Evolutionary conservation across 225 moss, liverwort and hornwort species (phyloP).

Genomic region (Sphagnum tenellum): DNA sequence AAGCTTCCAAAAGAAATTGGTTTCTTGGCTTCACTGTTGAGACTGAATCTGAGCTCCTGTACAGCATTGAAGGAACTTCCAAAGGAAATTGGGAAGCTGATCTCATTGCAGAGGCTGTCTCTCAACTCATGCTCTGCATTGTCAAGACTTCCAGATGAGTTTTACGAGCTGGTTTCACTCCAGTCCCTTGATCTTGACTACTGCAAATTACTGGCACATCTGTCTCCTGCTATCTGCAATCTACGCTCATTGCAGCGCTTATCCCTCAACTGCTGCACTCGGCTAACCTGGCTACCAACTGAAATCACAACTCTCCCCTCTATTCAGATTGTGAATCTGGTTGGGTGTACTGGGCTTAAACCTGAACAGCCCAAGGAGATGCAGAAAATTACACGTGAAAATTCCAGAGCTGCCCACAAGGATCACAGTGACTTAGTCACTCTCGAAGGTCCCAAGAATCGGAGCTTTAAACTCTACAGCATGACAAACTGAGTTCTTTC

Average conservation of each 20-base stretch:
- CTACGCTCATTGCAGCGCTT: slow-evolving; percentile 57
- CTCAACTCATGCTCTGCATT: slow-evolving; percentile 73
- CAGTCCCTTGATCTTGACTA: slow-evolving; percentile 81
- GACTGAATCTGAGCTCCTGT: slow-evolving; percentile 73
- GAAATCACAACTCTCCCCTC: slow-evolving; percentile 75
- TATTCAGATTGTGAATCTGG: slow-evolving; percentile 75
- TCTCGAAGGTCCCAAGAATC: slow-evolving; percentile 63
- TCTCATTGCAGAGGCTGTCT: slow-evolving; percentile 61
- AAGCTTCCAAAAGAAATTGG: slow-evolving; percentile 68
- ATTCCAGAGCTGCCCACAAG: slow-evolving; percentile 67
- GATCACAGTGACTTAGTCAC: slow-evolving; percentile 51
- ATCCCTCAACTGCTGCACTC: slow-evolving; percentile 80
- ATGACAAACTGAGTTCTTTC: slow-evolving; percentile 36
- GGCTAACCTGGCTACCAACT: slow-evolving; percentile 62
- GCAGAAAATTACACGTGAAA: slow-evolving; percentile 54
- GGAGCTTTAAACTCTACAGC: slow-evolving; percentile 71
- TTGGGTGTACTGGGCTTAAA: slow-evolving; percentile 86
- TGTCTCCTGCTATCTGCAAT: slow-evolving; percentile 80
- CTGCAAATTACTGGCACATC: slow-evolving; percentile 67
- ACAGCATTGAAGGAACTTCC: slow-evolving; percentile 84
- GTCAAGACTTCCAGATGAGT: slow-evolving; percentile 56
- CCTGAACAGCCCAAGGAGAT: slow-evolving; percentile 63
- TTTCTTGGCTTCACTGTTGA: slow-evolving; percentile 46
- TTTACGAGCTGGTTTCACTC: slow-evolving; percentile 54
- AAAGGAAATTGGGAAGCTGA: slow-evolving; percentile 52